Base-by-base conservation (phyloP, 208 protist genomes). In the Polymyxa betae region DNA sequence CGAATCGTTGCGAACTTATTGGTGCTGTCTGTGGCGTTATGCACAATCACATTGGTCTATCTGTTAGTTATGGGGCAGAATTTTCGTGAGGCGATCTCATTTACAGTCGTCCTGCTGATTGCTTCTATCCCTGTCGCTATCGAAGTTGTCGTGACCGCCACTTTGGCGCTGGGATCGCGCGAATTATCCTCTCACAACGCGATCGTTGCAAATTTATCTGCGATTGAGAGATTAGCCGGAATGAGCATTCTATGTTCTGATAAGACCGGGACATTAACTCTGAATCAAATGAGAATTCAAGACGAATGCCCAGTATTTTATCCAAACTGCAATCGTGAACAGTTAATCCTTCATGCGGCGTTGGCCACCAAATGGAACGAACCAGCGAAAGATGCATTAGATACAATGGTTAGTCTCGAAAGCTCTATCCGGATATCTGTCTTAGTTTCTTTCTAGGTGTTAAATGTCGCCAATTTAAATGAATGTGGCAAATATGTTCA, bases 171-270 rank as follows among this genome's bases (percentile, higher is more conserved):
- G 46, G 97, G 97, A 77, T 97, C 96, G 0, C 95, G 89, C 54
- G 93, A 96, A 91, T 93, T 98, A 52, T 97, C 97, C 10, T 95
- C 96, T 91, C 95, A 98, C 88, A 95, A 97, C 64, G 97, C 97
- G 38, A 98, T 98, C 91, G 97, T 98, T 5, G 97, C 96, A 72
- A 95, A 96, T 88, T 93, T 98, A 38, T 96, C 96, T 38, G 95
- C 96, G 24, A 97, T 98, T 91, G 96, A 98, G 93, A 95, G 96
- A 92, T 94, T 97, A 92, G 94, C 95, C 43, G 93, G 93, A 45
- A 96, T 97, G 94, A 96, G 96, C 89, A 95, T 98, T 72, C 95
- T 97, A 52, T 98, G 96, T 94, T 97, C 95, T 38, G 97, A 98
- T 93, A 98, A 97, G 93, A 98, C 97, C 5, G 97, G 96, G 45